Conservation (phyloP, 164 flowering plant species). For the Stephania japonica region DNA sequence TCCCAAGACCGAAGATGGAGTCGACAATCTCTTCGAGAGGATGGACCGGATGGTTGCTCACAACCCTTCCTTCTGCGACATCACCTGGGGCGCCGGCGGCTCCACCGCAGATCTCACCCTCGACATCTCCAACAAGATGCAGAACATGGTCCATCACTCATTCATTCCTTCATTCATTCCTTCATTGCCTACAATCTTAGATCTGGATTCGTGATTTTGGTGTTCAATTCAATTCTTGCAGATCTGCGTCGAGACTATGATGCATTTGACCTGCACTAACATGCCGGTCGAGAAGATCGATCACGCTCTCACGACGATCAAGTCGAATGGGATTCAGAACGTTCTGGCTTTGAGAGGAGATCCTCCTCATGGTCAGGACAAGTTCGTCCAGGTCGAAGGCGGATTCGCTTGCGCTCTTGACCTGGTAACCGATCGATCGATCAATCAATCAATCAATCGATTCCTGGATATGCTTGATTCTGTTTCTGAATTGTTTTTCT, state of each 20-base stretch:
- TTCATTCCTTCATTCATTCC: background rate
- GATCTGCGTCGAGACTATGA: slow-evolving; percentile 94
- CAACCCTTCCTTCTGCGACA: slow-evolving; percentile 88
- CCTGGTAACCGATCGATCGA: slow-evolving; percentile 31
- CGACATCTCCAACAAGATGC: slow-evolving; percentile 83
- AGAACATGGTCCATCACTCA: slow-evolving; percentile 43
- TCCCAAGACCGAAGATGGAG: slow-evolving; percentile 92
- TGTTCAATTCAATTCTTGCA: slow-evolving; percentile 1
- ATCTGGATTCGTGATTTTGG: background rate
- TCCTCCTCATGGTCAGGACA: slow-evolving; percentile 98
- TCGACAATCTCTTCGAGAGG: slow-evolving; percentile 80
- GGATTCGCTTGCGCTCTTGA: slow-evolving; percentile 97
- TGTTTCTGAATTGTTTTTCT: background rate
- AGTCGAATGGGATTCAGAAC: slow-evolving; percentile 81
- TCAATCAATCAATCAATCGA: background rate
- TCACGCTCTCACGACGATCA: slow-evolving; percentile 70
- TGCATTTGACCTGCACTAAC: slow-evolving; percentile 98
- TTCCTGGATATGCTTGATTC: background rate
- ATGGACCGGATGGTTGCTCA: slow-evolving; percentile 95
- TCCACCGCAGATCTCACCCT: slow-evolving; percentile 94
- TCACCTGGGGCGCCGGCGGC: slow-evolving; percentile 99
- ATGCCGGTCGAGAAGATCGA: slow-evolving; percentile 96
- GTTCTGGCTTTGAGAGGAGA: slow-evolving; percentile 94
- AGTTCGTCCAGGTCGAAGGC: slow-evolving; percentile 81
- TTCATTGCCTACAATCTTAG: background rate